Evolutionary conservation across 257 asterid genomes (phyloP).

Genomic region (Gynochthodes officinalis): DNA sequence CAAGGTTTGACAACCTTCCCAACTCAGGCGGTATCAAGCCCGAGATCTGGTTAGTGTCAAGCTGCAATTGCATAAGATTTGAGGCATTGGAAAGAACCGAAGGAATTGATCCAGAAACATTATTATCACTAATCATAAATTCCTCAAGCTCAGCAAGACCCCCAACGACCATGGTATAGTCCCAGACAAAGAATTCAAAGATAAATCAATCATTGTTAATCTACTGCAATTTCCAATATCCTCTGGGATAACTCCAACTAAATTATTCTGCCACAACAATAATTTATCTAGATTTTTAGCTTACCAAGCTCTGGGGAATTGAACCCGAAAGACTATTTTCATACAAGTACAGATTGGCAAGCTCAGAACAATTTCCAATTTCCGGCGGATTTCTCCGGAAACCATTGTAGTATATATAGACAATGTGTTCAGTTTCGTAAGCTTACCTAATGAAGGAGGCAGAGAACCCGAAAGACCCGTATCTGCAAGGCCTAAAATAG

Average conservation of each 20-base stretch:
- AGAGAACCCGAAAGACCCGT: slow-evolving; percentile 36
- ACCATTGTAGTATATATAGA: slow-evolving; percentile 44
- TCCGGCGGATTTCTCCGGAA: slow-evolving; percentile 42
- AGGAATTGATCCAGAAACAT: slow-evolving; percentile 43
- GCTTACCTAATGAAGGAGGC: slow-evolving; percentile 42
- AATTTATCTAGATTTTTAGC: slow-evolving; percentile 34
- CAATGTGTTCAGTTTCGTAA: slow-evolving; percentile 36
- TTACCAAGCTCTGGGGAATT: slow-evolving; percentile 41
- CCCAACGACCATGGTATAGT: slow-evolving; percentile 42
- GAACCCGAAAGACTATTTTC: slow-evolving; percentile 46
- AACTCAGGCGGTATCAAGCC: slow-evolving; percentile 47
- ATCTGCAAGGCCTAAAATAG: slow-evolving; percentile 42
- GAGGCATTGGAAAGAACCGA: slow-evolving; percentile 32
- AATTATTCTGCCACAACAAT: slow-evolving; percentile 42
- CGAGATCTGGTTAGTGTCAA: slow-evolving; percentile 44
- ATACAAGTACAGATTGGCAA: slow-evolving; percentile 42
- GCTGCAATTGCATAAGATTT: slow-evolving; percentile 37
- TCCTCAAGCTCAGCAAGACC: slow-evolving; percentile 39
- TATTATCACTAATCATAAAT: slow-evolving; percentile 46
- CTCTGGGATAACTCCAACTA: slow-evolving; percentile 39
- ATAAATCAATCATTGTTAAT: slow-evolving; percentile 36
- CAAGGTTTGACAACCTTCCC: slow-evolving; percentile 34
- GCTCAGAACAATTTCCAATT: slow-evolving; percentile 44
- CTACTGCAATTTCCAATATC: slow-evolving; percentile 44
- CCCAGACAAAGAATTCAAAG: slow-evolving; percentile 43